These are phyloP conservation scores for Wolfiporia cocos DNA, from an alignment of 1,284 basidiomycete genomes.

Conservation along the genomic window DNA sequence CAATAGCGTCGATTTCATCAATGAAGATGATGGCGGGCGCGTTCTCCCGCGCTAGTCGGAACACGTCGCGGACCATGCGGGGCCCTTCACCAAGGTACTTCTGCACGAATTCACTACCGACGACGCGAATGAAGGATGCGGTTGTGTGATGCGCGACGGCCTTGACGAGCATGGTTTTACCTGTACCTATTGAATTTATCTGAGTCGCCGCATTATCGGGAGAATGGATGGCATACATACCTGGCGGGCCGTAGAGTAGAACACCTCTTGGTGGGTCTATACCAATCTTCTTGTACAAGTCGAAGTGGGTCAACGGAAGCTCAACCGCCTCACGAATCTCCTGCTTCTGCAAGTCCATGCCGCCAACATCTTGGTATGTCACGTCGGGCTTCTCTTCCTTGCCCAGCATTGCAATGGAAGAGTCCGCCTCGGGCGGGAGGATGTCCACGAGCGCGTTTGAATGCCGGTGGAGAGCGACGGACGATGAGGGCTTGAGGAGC, in stretches of 20 bases:
- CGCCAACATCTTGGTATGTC: constrained; percentile 87
- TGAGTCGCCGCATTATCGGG: neutral
- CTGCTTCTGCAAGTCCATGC: constrained; percentile 98
- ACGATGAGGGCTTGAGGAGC: constrained; percentile 93
- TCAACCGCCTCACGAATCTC: constrained; percentile 99
- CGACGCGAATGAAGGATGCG: constrained; percentile 96
- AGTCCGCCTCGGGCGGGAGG: constrained; percentile 97
- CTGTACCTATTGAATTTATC: constrained; percentile 63
- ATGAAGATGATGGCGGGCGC: constrained; percentile 99
- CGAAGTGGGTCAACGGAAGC: constrained; percentile 95
- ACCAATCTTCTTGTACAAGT: constrained; percentile 98
- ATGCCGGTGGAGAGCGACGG: constrained; percentile 96
- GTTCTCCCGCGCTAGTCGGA: constrained; percentile 96
- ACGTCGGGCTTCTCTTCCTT: constrained; percentile 94
- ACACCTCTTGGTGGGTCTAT: constrained; percentile 98
- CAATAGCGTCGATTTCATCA: constrained; percentile 99
- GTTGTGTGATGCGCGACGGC: constrained; percentile 98
- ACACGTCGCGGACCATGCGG: constrained; percentile 99
- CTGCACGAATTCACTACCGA: constrained; percentile 98
- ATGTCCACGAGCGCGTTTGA: constrained; percentile 99
- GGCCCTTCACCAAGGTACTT: constrained; percentile 99
- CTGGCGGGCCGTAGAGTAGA: constrained; percentile 89
- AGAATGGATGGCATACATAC: too few species aligned
- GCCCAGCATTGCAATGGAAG: constrained; percentile 91
- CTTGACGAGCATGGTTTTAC: constrained; percentile 99